A percentile compares a stretch with the other conserved stretches of the same genome.
These are phyloP conservation scores for Cyclotella cryptica DNA, from an alignment of 108 stramenopile genomes.

Conservation along the genomic window DNA sequence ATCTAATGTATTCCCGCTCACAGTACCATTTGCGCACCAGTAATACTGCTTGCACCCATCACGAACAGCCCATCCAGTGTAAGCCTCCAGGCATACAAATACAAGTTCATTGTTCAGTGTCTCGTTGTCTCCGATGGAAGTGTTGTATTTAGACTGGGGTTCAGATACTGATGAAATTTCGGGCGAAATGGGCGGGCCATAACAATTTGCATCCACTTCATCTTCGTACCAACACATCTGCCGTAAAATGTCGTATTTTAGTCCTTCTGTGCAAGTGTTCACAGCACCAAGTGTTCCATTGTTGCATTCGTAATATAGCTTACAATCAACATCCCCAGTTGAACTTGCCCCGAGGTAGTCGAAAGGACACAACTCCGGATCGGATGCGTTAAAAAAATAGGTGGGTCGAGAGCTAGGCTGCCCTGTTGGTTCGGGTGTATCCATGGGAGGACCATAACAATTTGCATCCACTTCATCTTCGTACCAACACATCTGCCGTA, in stretches of 20 bases:
- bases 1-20: background rate
- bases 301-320: constrained; percentile 2
- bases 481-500: constrained; percentile 15
- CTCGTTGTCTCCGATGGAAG: background rate
- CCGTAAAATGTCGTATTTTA: constrained; percentile 6
- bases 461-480: background rate
- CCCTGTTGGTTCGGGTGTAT: too few species aligned
- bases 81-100: background rate
- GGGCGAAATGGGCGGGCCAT: background rate
- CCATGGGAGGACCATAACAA: constrained; percentile 13
- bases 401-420: too few species aligned
- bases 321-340: background rate
- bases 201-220: constrained; percentile 3
- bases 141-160: too few species aligned
- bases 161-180: too few species aligned
- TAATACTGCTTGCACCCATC: constrained; percentile 7
- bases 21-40: background rate
- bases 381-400: too few species aligned
- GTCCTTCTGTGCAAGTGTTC: background rate
- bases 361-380: too few species aligned
- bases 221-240: constrained; percentile 11
- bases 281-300: constrained; percentile 1
- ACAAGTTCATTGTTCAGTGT: too few species aligned
- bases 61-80: constrained; percentile 3
- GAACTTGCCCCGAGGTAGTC: background rate